Evolutionary conservation across 495 filamentous ascomycete species (phyloP).

Genomic region (Hyphodiscus hymeniophilus): DNA sequence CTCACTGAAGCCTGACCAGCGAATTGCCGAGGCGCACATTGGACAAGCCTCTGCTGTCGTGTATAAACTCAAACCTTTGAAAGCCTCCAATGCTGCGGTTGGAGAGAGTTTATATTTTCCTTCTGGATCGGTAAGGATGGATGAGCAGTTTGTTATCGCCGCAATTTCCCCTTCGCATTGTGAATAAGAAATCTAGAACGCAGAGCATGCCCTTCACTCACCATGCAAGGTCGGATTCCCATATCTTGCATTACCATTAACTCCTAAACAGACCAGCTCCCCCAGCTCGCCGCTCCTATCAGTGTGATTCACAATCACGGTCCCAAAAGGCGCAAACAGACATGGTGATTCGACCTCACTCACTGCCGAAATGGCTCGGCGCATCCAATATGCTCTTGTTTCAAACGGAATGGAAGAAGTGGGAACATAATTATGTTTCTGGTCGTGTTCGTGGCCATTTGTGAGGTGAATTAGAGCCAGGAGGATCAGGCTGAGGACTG

Average conservation of each 20-base stretch:
- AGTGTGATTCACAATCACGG: constrained; percentile 47
- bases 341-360: constrained; percentile 32
- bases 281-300: constrained; percentile 24
- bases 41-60: constrained; percentile 50
- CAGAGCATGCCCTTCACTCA: too few species aligned
- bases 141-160: constrained; percentile 44
- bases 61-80: constrained; percentile 39
- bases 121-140: constrained; percentile 34
- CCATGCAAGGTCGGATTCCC: constrained; percentile 44
- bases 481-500: constrained; percentile 14
- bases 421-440: background rate
- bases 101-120: constrained; percentile 35
- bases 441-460: background rate
- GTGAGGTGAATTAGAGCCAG: constrained; percentile 17
- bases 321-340: constrained; percentile 41
- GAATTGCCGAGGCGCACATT: constrained; percentile 49
- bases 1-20: constrained; percentile 46
- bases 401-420: constrained; percentile 24
- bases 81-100: constrained; percentile 33
- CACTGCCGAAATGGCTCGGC: constrained; percentile 38
- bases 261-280: constrained; percentile 38
- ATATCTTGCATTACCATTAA: constrained; percentile 29
- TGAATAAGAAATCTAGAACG: too few species aligned
- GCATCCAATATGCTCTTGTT: constrained; percentile 40
- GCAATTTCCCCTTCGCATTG: constrained; percentile 40